phyloP scores from a whole-genome alignment of 2,329 filamentous ascomycete genomes.

The Trichoderma oligosporum region DNA sequence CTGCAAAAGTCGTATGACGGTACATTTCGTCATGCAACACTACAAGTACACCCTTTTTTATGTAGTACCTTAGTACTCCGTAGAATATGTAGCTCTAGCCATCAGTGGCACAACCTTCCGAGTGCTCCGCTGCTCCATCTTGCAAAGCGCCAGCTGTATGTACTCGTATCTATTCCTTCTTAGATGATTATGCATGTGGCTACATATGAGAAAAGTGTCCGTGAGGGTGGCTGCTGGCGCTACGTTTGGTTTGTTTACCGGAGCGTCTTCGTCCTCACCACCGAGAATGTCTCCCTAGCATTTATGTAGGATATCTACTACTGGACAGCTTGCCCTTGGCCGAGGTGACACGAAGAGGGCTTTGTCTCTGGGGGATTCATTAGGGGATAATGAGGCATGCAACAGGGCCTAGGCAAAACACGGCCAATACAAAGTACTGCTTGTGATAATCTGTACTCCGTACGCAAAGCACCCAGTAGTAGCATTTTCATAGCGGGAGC shows the following conservation, averaged over 20 bases:
- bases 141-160: not conserved
- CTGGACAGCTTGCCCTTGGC: not conserved
- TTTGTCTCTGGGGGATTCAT: not conserved
- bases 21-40: constrained; percentile 36
- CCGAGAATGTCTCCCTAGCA: not conserved
- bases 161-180: not conserved
- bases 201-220: not conserved
- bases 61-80: too few species aligned
- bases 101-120: constrained; percentile 4
- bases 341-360: not conserved
- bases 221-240: not conserved
- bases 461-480: not conserved
- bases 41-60: constrained; percentile 33
- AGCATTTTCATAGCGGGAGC: not conserved
- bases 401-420: constrained; percentile 7
- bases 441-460: not conserved
- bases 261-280: not conserved
- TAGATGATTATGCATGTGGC: not conserved
- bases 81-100: constrained; percentile 3
- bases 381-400: constrained; percentile 2
- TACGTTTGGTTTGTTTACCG: not conserved
- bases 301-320: too few species aligned
- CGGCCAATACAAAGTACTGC: not conserved
- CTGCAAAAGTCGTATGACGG: constrained; percentile 33
- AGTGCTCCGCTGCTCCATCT: constrained; percentile 13